Conservation (phyloP, 1,139 yeast genomes). For the Candida smagusa region DNA sequence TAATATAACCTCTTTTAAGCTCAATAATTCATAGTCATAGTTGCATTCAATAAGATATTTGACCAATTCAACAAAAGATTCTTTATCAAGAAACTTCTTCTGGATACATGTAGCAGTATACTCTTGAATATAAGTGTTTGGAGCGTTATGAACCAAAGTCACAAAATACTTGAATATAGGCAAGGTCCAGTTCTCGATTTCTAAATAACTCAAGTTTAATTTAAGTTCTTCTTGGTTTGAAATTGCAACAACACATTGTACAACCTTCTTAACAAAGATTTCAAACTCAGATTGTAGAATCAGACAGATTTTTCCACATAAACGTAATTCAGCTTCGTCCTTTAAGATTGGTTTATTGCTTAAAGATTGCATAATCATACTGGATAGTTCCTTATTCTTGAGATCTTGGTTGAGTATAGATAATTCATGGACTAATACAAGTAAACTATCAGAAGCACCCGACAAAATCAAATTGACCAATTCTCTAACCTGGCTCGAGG, state of each 20-base stretch:
- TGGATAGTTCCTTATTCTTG: slow-evolving; percentile 11
- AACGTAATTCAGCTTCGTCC: slow-evolving; percentile 19
- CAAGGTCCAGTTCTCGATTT: slow-evolving; percentile 28
- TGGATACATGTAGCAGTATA: slow-evolving; percentile 18
- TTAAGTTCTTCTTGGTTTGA: slow-evolving; percentile 26
- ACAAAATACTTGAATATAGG: slow-evolving; percentile 31
- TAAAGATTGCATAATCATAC: slow-evolving; percentile 16
- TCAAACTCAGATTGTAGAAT: slow-evolving; percentile 20
- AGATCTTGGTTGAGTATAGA: slow-evolving; percentile 8
- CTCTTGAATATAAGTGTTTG: slow-evolving; percentile 26
- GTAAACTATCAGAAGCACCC: slow-evolving; percentile 21
- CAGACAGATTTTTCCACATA: slow-evolving; percentile 27
- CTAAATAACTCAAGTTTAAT: slow-evolving; percentile 16
- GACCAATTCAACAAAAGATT: slow-evolving; percentile 17
- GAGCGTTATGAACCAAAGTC: slow-evolving; percentile 33
- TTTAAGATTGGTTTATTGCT: slow-evolving; percentile 15
- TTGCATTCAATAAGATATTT: slow-evolving; percentile 20
- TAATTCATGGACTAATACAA: slow-evolving; percentile 20
- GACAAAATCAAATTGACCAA: slow-evolving; percentile 21
- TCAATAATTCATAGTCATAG: slow-evolving; percentile 21
- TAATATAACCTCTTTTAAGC: slow-evolving; percentile 17
- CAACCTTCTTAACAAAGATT: slow-evolving; percentile 28
- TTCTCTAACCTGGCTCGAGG: slow-evolving; percentile 18
- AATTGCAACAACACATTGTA: slow-evolving; percentile 33
- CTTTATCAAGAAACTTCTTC: slow-evolving; percentile 15